Percentiles rank a stretch among this genome's conserved stretches.
phyloP scores from a whole-genome alignment of 441 rosid genomes.

The Brassica hybrid region DNA sequence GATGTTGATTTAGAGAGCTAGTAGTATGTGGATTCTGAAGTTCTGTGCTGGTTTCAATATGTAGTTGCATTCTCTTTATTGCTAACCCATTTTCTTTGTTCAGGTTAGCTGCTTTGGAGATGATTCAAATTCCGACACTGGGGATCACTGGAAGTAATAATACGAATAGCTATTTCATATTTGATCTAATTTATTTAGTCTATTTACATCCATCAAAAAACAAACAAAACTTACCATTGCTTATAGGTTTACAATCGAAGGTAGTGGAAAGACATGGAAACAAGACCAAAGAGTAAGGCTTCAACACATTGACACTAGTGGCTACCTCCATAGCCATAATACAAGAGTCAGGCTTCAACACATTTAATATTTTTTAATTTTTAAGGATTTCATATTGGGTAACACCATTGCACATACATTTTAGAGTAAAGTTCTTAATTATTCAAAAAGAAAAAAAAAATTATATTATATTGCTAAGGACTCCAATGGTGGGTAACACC shows the following conservation, averaged over 20 bases:
- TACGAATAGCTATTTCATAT: slow-evolving; percentile 6
- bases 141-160: slow-evolving; percentile 92
- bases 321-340: slow-evolving; percentile 96
- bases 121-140: slow-evolving; percentile 89
- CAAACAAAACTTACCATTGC: slow-evolving; percentile 21
- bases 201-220: not conserved
- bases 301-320: slow-evolving; percentile 93
- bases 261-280: slow-evolving; percentile 93
- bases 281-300: slow-evolving; percentile 89
- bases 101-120: slow-evolving; percentile 99
- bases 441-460: too few species aligned
- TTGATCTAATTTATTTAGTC: slow-evolving; percentile 1
- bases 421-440: too few species aligned
- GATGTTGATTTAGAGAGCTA: not conserved
- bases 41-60: not conserved
- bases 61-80: not conserved
- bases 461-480: too few species aligned
- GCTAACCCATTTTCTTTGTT: slow-evolving; percentile 22
- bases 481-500: too few species aligned
- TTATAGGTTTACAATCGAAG: slow-evolving; percentile 80
- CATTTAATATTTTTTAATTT: too few species aligned
- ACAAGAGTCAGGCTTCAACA: too few species aligned
- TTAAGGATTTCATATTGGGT: too few species aligned
- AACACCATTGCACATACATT: too few species aligned
- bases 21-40: slow-evolving; percentile 4